Conservation (phyloP, 2,329 filamentous ascomycete genomes). For the Cercospora nicotianae region DNA sequence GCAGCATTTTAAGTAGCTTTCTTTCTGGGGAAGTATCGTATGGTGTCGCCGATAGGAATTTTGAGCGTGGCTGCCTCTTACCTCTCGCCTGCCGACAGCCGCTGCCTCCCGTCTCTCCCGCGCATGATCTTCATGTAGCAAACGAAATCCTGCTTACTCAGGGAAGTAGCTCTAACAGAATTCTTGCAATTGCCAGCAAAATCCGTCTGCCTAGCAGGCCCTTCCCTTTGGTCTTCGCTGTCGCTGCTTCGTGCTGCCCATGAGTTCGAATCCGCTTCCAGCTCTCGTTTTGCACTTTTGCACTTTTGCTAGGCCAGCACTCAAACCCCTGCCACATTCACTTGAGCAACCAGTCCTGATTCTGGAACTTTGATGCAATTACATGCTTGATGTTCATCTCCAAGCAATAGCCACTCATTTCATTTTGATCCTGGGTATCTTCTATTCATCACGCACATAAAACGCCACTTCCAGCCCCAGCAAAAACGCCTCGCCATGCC, state of each 20-base stretch:
- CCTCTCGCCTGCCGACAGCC: neutral
- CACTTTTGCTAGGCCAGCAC: neutral
- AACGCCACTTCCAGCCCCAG: neutral
- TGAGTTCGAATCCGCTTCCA: neutral
- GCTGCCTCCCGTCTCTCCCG: neutral
- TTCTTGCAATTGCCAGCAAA: neutral
- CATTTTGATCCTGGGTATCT: neutral
- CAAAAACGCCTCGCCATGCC: neutral
- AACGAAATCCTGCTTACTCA: neutral
- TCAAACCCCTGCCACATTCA: no score
- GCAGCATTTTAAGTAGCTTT: no score
- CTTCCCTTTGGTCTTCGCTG: constrained; percentile 1
- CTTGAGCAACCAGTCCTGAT: neutral
- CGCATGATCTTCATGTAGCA: neutral
- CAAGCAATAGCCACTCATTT: neutral
- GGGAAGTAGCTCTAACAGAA: neutral
- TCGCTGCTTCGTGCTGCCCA: neutral
- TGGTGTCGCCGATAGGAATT: neutral
- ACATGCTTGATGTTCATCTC: neutral
- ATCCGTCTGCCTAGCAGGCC: neutral
- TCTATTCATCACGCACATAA: neutral
- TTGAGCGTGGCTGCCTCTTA: neutral
- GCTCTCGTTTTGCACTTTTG: neutral
- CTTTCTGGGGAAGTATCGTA: no score
- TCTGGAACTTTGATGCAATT: neutral